Evolutionary conservation across 1,284 basidiomycete genomes (phyloP).

Genomic region (Ustilago loliicola): DNA sequence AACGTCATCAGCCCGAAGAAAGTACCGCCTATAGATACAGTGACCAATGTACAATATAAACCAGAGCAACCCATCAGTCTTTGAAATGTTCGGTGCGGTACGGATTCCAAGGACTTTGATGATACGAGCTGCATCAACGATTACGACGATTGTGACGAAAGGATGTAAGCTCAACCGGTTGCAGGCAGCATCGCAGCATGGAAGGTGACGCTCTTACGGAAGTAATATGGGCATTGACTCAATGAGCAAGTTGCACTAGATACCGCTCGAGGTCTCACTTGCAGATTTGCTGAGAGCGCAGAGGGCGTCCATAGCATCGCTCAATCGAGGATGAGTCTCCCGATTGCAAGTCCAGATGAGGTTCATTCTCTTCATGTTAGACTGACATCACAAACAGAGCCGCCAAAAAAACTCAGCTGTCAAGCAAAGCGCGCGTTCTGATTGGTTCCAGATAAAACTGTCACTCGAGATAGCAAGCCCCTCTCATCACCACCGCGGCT

Average conservation of each 20-base stretch:
- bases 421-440: constrained; percentile 25
- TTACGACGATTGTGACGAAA: no score
- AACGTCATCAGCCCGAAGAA: background rate
- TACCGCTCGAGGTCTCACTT: background rate
- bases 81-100: background rate
- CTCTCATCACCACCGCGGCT: background rate
- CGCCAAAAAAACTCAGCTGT: background rate
- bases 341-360: no score
- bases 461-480: constrained; percentile 1
- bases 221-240: background rate
- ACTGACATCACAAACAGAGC: background rate
- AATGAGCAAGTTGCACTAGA: background rate
- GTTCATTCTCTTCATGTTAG: no score
- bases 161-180: no score
- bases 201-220: no score
- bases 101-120: background rate
- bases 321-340: no score
- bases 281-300: background rate
- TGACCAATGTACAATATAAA: background rate
- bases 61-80: background rate
- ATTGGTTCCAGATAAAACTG: constrained; percentile 45
- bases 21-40: background rate
- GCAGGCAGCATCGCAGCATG: no score
- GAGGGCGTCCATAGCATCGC: no score
- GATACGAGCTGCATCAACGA: no score